Evolutionary conservation across 192 early-diverging fungal species (phyloP), one percentile per base, ranked within the genome.

Genomic region (Entrophospora sp.): DNA sequence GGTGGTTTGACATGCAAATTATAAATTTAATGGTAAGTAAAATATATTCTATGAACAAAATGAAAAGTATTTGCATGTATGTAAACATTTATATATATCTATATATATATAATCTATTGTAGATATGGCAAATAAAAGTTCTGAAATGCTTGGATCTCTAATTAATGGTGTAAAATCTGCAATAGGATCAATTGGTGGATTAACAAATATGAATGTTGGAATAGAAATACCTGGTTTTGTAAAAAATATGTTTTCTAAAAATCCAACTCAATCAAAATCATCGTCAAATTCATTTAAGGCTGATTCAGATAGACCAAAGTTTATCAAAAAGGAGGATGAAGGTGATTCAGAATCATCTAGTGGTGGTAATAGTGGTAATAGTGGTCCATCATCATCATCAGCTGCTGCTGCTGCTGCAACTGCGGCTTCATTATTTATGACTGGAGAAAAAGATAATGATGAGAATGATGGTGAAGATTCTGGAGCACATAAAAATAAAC

Each of bases 1-100:
- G 85, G 85, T 20, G 80, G 77, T 44, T 71, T 80, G 8, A 79
- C 84, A 14, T 57, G 82, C 83, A 1, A 77, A 85, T 40, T 84
- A 84, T 59, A 87, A 87, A 70, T 37, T 84, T 36, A 72, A 76
- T 71, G 82, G 79, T 79, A 75, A 42, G 27, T 28, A 35, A n/a
- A 4, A 24, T 52, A 9, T n/a, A 24, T 52, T 20, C 6, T 27
- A 18, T n/a, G n/a, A n/a, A n/a, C n/a, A n/a, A n/a, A n/a, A n/a
- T n/a, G n/a, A n/a, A n/a, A n/a, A n/a, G n/a, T n/a, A n/a, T 42
- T 6, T 28, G 13, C 9, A 4, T 22, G 12, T 45, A 48, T 20
- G 37, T 20, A 48, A 9, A 34, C 28, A 13, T 13, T 25, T 44
- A 44, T 18, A 5, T 45, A 18, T 31, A 14, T 16, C 42, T 27